These are phyloP conservation scores for Penicillium malachiteum DNA, from an alignment of 495 filamentous ascomycete genomes.

Conservation along the genomic window DNA sequence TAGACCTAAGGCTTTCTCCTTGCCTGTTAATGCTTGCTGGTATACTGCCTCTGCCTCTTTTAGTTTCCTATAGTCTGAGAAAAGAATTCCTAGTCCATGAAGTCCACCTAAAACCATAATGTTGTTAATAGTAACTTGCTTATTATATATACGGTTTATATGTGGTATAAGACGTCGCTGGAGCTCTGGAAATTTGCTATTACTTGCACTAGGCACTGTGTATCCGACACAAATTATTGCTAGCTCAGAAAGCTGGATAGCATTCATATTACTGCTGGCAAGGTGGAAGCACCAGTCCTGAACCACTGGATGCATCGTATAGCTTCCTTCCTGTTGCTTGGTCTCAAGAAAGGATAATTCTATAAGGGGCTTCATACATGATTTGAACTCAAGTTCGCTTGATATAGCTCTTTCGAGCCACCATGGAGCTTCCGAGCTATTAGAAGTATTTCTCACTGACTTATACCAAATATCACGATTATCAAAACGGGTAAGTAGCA, in stretches of 20 bases:
- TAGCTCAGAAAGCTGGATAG: conserved; percentile 17
- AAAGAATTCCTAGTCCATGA: too few species aligned
- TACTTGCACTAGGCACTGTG: conserved; percentile 18
- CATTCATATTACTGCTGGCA: conserved; percentile 7
- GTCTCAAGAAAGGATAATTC: conserved; percentile 32
- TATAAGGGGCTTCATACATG: conserved; percentile 27
- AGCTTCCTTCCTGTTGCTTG: conserved; percentile 29
- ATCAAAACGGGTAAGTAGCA: conserved; percentile 47
- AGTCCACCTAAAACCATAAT: conserved; percentile 13
- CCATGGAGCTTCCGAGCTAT: conserved; percentile 14
- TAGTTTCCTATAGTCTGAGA: too few species aligned
- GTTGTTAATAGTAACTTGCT: too few species aligned
- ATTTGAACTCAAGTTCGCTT: conserved; percentile 30
- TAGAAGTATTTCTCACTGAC: conserved; percentile 22
- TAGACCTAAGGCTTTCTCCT: too few species aligned
- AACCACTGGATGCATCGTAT: conserved; percentile 33
- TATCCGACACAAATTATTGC: conserved; percentile 28
- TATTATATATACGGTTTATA: too few species aligned
- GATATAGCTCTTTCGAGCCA: conserved; percentile 31
- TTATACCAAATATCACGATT: conserved; percentile 54
- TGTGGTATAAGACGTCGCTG: conserved; percentile 41
- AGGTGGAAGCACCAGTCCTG: conserved; percentile 36
- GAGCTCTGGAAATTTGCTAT: conserved; percentile 23
- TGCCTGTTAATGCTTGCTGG: too few species aligned
- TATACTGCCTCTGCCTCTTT: too few species aligned